phyloP scores from a whole-genome alignment of 805 yeast genomes.

The Kodamaea kakaduensis region DNA sequence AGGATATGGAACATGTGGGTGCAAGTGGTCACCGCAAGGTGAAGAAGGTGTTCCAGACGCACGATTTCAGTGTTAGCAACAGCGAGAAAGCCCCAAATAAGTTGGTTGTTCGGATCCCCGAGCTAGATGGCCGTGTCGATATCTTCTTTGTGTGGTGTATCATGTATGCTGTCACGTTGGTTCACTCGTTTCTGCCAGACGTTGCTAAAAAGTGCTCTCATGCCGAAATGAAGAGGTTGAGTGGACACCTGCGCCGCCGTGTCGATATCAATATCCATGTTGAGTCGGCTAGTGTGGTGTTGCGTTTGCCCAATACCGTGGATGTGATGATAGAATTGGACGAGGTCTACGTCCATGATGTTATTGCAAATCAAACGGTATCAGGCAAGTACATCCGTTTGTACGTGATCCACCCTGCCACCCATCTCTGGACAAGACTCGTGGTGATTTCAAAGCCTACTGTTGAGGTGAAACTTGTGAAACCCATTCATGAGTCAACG shows the following conservation, averaged over 20 bases:
- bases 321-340: conserved; percentile 46
- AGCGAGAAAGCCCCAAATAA: conserved; percentile 16
- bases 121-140: conserved; percentile 36
- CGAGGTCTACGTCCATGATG: conserved; percentile 23
- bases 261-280: conserved; percentile 28
- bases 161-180: conserved; percentile 34
- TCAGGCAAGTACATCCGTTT: conserved; percentile 36
- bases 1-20: conserved; percentile 3
- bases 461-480: conserved; percentile 15
- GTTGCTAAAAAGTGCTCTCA: conserved; percentile 24
- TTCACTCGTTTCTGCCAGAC: conserved; percentile 32
- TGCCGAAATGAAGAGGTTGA: conserved; percentile 23
- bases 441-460: conserved; percentile 31
- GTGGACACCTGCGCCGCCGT: conserved; percentile 13
- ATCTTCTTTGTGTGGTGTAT: conserved; percentile 41
- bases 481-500: conserved; percentile 6
- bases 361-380: conserved; percentile 24
- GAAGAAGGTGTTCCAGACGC: conserved; percentile 30
- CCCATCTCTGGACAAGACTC: conserved; percentile 38
- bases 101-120: conserved; percentile 29
- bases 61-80: conserved; percentile 19
- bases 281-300: conserved; percentile 36
- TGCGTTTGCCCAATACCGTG: conserved; percentile 44
- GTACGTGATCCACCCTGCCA: conserved; percentile 49
- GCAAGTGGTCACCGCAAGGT: conserved; percentile 20